Evolutionary conservation across 495 filamentous ascomycete species (phyloP).

Genomic region (Penicillium canariense): DNA sequence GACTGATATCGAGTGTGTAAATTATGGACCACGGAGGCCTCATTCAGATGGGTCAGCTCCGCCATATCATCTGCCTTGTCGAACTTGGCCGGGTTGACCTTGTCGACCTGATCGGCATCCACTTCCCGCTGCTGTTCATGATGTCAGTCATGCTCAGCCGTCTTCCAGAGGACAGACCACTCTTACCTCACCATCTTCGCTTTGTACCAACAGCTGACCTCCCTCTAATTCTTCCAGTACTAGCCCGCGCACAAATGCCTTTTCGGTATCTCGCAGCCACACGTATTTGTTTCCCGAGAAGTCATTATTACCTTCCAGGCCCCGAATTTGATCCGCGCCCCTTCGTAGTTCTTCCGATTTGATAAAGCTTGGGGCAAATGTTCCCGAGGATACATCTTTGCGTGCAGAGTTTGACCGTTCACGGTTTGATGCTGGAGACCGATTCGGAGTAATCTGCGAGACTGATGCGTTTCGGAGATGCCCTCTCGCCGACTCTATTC

Average conservation of each 20-base stretch:
- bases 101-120: constrained; percentile 83
- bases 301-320: constrained; percentile 92
- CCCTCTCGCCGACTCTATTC: constrained; percentile 35
- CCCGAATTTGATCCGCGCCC: constrained; percentile 64
- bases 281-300: constrained; percentile 99
- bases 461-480: constrained; percentile 57
- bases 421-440: constrained; percentile 26
- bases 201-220: constrained; percentile 75
- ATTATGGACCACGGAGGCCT: constrained; percentile 97
- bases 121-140: constrained; percentile 74
- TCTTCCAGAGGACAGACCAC: not conserved
- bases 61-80: constrained; percentile 99
- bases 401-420: constrained; percentile 62
- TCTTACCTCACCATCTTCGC: constrained; percentile 86
- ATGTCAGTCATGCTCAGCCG: constrained; percentile 1
- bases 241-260: constrained; percentile 88
- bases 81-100: constrained; percentile 98
- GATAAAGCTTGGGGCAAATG: constrained; percentile 95
- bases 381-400: constrained; percentile 59
- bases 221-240: constrained; percentile 76
- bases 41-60: constrained; percentile 95
- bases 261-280: constrained; percentile 84
- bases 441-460: constrained; percentile 43
- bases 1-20: constrained; percentile 89
- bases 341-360: constrained; percentile 72